Evolutionary conservation across 257 asterid genomes (phyloP).

Genomic region (Linderniella brevidens): DNA sequence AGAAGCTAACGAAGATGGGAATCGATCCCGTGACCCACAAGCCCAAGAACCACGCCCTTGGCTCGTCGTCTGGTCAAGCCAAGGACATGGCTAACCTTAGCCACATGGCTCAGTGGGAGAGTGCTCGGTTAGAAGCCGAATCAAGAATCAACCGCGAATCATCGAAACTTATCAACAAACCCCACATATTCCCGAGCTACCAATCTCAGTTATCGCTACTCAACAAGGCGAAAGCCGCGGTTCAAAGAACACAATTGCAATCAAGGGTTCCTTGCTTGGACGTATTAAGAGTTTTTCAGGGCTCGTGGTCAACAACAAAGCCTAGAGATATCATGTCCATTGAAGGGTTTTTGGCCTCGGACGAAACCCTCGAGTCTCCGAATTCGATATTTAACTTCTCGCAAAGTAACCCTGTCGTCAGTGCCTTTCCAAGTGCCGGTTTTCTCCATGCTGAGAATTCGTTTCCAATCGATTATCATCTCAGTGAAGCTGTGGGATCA

Average conservation of each 20-base stretch:
- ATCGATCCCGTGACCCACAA: conserved; percentile 37
- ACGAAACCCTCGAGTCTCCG: no score
- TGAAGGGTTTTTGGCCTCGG: no score
- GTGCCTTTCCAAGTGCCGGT: no score
- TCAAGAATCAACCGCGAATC: conserved; percentile 21
- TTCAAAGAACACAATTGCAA: conserved; percentile 1
- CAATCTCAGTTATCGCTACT: no score
- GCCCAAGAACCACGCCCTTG: conserved; percentile 19
- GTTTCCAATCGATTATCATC: no score
- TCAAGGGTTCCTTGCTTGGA: conserved; percentile 23
- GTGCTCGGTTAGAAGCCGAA: conserved; percentile 38
- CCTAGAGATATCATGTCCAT: conserved; percentile 4
- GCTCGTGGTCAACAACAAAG: conserved; percentile 5
- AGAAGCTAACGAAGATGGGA: conserved; percentile 29
- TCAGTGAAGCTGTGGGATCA: no score
- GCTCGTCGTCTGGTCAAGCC: conserved; percentile 10
- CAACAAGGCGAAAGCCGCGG: no score
- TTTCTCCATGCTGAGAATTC: no score
- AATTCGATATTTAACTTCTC: no score
- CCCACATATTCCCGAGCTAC: no score
- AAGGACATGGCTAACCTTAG: conserved; percentile 29
- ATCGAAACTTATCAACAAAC: no score
- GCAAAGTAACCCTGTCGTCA: no score
- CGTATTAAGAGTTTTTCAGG: conserved; percentile 33
- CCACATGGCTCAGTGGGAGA: conserved; percentile 60